Evolutionary conservation across 2,329 filamentous ascomycete genomes (phyloP), one percentile per base, ranked within the genome.

Genomic region (Stemphylium beticola): DNA sequence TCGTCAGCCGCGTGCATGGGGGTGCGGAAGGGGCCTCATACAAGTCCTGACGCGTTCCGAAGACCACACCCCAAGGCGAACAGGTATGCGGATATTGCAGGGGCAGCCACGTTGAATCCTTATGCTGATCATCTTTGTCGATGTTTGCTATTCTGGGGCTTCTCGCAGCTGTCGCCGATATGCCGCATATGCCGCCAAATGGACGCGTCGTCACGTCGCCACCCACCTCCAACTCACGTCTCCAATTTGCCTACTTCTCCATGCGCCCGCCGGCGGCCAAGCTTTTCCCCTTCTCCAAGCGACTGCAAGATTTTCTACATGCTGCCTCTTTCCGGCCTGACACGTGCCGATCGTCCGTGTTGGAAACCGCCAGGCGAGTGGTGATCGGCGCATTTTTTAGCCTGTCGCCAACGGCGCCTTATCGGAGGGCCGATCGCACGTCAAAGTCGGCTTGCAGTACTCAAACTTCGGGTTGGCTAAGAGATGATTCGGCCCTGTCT

Each of bases 381-480:
- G 58, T 56, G 39, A 32, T 36, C 47, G 49, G 34, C 36, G 45
- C 36, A 49, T 49, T 24, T 46, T 18, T 38, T 45, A 43, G 55
- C 46, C 43, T 59, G 56, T 46, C 50, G 34, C 34, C 57, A 62
- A 60, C 61, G 57, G 61, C 59, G 32, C 48, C 57, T 57, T 62
- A 53, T 60, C 57, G 57, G 54, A 55, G 45, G 32, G 47, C 47
- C 29, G 41, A 52, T 52, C 49, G 41, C 39, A 43, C 36, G 45
- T 40, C 46, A 29, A 45, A 38, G 34, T 50, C 51, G 48, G 42
- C 40, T 38, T 51, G 29, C 50, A 55, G 40, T 37, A 48, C 41
- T 50, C 46, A 36, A 36, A 40, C 36, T 49, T 54, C 49, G 51
- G 51, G 38, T 37, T 43, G 33, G 54, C 54, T 57, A 53, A 58